phyloP scores from a whole-genome alignment of 1,139 yeast species.

The Arxiozyma bovina region DNA sequence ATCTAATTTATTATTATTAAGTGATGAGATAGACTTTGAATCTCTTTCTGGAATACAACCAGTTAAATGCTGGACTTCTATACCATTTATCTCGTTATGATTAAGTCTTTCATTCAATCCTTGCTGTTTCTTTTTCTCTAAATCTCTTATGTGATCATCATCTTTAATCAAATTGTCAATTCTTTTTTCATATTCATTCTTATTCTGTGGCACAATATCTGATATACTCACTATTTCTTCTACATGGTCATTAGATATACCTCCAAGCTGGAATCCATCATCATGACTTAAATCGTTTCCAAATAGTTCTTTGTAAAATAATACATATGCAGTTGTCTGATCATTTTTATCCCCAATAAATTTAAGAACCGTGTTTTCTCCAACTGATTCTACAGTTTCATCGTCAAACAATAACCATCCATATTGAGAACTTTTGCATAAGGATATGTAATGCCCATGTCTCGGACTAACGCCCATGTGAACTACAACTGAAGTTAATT shows the following conservation, averaged over 20 bases:
- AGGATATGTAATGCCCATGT: constrained; percentile 90
- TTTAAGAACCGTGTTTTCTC: constrained; percentile 71
- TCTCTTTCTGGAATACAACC: background rate
- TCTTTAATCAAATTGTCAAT: constrained; percentile 20
- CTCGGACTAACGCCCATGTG: constrained; percentile 98
- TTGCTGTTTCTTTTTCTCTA: background rate
- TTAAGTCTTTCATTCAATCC: background rate
- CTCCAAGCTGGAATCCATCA: background rate
- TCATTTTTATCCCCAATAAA: constrained; percentile 89
- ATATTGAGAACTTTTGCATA: constrained; percentile 67
- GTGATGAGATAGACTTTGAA: background rate
- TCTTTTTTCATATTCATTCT: constrained; percentile 15
- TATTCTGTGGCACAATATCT: background rate
- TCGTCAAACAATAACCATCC: constrained; percentile 95
- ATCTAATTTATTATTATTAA: background rate
- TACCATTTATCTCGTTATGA: background rate
- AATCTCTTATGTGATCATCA: constrained; percentile 17
- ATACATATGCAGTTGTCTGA: constrained; percentile 81
- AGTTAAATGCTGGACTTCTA: background rate
- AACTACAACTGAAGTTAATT: constrained; percentile 75
- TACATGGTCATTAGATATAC: background rate
- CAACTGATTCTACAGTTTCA: constrained; percentile 85
- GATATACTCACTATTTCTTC: background rate
- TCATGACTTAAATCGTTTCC: background rate
- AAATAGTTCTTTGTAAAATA: constrained; percentile 52